These are phyloP conservation scores for Teunomyces barrocoloradensis DNA, from an alignment of 805 yeast genomes.

Conservation along the genomic window DNA sequence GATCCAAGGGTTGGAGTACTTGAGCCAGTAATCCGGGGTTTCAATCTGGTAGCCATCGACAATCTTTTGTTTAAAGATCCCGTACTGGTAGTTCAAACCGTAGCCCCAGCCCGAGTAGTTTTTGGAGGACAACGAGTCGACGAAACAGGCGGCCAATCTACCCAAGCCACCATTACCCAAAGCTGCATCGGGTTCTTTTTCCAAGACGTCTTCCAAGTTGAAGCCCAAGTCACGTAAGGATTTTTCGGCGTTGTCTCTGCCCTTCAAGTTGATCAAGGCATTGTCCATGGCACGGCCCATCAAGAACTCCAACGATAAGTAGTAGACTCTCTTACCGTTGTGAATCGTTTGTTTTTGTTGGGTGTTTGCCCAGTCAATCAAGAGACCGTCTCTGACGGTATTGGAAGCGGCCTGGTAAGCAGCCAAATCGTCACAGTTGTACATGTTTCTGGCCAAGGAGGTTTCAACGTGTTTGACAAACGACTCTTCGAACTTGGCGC, in stretches of 20 bases:
- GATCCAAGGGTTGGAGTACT: slow-evolving; percentile 91
- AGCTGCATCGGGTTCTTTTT: slow-evolving; percentile 91
- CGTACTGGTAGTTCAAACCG: slow-evolving; percentile 90
- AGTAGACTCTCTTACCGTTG: slow-evolving; percentile 84
- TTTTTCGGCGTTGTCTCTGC: slow-evolving; percentile 53
- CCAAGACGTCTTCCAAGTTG: slow-evolving; percentile 79
- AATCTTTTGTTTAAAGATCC: slow-evolving; percentile 86
- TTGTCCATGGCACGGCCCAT: slow-evolving; percentile 97
- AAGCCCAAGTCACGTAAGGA: slow-evolving; percentile 71
- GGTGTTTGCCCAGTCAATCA: slow-evolving; percentile 88
- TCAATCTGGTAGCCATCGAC: slow-evolving; percentile 93
- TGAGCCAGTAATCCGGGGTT: slow-evolving; percentile 92
- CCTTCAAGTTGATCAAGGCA: slow-evolving; percentile 78
- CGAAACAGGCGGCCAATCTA: slow-evolving; percentile 89
- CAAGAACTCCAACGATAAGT: slow-evolving; percentile 80
- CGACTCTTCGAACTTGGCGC: slow-evolving; percentile 59
- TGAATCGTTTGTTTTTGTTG: slow-evolving; percentile 84
- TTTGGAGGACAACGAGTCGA: slow-evolving; percentile 82
- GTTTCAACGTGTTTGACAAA: slow-evolving; percentile 89
- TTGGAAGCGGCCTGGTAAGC: slow-evolving; percentile 88
- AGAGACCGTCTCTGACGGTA: slow-evolving; percentile 73
- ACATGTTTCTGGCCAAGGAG: slow-evolving; percentile 83
- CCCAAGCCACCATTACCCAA: slow-evolving; percentile 96
- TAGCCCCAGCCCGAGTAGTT: slow-evolving; percentile 96
- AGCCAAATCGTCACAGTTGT: slow-evolving; percentile 88